Conservation (phyloP, 768 basidiomycete species). For the Termitomyces sp. region DNA sequence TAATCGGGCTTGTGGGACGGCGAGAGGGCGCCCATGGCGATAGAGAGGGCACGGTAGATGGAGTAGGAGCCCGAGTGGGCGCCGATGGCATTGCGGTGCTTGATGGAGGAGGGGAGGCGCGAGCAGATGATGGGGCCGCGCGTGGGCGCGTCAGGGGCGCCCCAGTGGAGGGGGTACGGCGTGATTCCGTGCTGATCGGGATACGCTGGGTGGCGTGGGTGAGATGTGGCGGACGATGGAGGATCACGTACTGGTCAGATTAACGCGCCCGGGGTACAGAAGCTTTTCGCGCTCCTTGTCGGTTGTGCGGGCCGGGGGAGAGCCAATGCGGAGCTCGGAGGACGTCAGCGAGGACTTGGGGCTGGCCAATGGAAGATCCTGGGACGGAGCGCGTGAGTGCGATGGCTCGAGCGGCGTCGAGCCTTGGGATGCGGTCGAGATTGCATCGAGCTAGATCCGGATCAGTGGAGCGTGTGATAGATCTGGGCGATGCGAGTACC, state of each 20-base stretch:
- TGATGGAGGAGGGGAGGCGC: conserved; percentile 77
- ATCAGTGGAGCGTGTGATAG: not conserved
- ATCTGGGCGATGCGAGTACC: conserved; percentile 30
- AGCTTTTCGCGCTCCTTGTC: conserved; percentile 70
- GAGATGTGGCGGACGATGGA: conserved; percentile 8
- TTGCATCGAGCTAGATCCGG: conserved; percentile 44
- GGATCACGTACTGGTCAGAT: conserved; percentile 68
- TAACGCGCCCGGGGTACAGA: conserved; percentile 78
- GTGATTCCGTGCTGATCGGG: conserved; percentile 90
- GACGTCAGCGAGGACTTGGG: conserved; percentile 20
- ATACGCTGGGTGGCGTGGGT: conserved; percentile 51
- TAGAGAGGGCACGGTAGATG: conserved; percentile 89
- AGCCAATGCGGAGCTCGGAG: conserved; percentile 17
- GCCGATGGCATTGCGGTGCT: conserved; percentile 89
- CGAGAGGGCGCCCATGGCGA: conserved; percentile 81
- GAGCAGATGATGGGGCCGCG: conserved; percentile 91
- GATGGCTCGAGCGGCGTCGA: conserved; percentile 26
- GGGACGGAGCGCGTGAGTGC: conserved; percentile 16
- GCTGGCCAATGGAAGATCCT: not conserved
- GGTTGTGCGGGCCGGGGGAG: conserved; percentile 17
- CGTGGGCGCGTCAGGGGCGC: conserved; percentile 50
- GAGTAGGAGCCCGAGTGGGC: conserved; percentile 93
- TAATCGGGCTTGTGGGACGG: conserved; percentile 31
- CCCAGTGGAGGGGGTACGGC: conserved; percentile 81
- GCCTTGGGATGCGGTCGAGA: conserved; percentile 21